Evolutionary conservation across 2,329 filamentous ascomycete genomes (phyloP), one percentile per base, ranked within the genome.

Genomic region (Sclerotinia sclerotiorum): DNA sequence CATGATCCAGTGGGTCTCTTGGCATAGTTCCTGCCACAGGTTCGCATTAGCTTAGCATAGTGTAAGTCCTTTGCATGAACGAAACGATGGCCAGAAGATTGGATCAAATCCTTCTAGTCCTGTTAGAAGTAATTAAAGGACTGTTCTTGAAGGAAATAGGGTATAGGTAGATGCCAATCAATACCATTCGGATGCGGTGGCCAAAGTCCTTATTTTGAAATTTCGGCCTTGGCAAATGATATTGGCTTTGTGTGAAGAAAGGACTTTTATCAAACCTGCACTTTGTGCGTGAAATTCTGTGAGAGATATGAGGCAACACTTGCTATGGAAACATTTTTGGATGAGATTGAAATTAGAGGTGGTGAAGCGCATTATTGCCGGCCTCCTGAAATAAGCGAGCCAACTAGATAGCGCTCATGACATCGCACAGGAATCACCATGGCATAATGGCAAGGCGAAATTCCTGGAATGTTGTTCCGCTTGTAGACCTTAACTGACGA

Each of bases 341-440:
- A 21, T 19, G n/a, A n/a, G 35, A 15, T 29, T 15, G 24, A 32
- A 42, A 60, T 60, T 27, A 46, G 13, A 60, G 24, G 10, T 46
- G 42, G 10, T 29, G 2, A 10, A 32, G 32, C 1, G 27, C 8
- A n/a, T 21, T n/a, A 10, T 46, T 3, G 11, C 17, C 5, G 11
- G 11, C 44, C 57, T 48, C 58, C 58, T 62, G 13, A 35, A 46
- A 49, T 62, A 62, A 62, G 44, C 58, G 58, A 62, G 44, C 27
- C 44, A 49, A 11, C 39, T 48, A 21, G n/a, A 17, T 19, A 15
- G 29, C 7, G 11, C 39, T 49, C 21, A 49, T 10, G 24, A 49
- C 29, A 62, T 29, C 11, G 44, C n/a, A 35, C 58, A 62, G 58
- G 58, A 62, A 29, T 62, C 6, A 8, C 6, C 6, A 29, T 7